Percentiles rank a stretch among this genome's conserved stretches.
Evolutionary conservation across 2,329 filamentous ascomycete species (phyloP).

Genomic region (Stromatinia cepivora): DNA sequence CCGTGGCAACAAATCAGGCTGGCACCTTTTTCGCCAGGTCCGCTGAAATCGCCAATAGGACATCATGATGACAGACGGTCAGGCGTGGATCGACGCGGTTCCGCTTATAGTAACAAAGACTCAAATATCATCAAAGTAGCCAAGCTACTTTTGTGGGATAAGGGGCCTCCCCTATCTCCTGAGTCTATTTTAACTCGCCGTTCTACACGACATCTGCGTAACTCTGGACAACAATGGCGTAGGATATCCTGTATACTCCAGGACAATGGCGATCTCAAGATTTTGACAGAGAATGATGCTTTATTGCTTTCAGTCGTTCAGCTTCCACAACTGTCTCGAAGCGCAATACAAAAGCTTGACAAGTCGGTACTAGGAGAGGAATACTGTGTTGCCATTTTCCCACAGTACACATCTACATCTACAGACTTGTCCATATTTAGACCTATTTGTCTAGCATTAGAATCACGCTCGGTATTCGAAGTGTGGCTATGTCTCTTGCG

Average conservation of each 20-base stretch:
- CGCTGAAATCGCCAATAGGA: conserved; percentile 27
- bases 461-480: conserved; percentile 87
- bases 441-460: conserved; percentile 86
- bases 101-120: conserved; percentile 67
- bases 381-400: conserved; percentile 92
- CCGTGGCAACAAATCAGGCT: conserved; percentile 77
- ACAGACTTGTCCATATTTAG: conserved; percentile 73
- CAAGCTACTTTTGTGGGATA: conserved; percentile 89
- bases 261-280: conserved; percentile 90
- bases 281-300: conserved; percentile 83
- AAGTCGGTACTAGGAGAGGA: conserved; percentile 89
- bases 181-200: conserved; percentile 53
- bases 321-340: conserved; percentile 83
- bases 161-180: conserved; percentile 56
- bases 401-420: conserved; percentile 78
- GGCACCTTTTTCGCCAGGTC: conserved; percentile 34
- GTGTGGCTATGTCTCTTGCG: conserved; percentile 94
- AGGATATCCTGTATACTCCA: conserved; percentile 89
- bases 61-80: conserved; percentile 37
- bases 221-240: conserved; percentile 67
- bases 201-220: conserved; percentile 57
- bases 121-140: conserved; percentile 92
- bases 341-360: conserved; percentile 87
- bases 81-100: conserved; percentile 45
- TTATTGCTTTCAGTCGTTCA: conserved; percentile 80